Conservation (phyloP, 345 rosid species). For the Raphanus raphanistrum region DNA sequence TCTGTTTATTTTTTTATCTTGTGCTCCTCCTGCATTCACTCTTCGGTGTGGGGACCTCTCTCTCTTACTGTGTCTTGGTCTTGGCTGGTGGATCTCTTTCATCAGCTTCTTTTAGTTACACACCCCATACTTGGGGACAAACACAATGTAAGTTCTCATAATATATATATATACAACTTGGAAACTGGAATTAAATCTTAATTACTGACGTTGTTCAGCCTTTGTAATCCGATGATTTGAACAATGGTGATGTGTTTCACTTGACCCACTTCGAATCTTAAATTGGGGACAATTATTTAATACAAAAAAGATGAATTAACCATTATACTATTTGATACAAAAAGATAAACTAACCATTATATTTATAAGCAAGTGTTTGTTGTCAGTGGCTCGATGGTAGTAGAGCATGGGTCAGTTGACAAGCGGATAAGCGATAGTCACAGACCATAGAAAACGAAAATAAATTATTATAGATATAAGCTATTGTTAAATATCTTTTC, state of each 20-base stretch:
- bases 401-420: neutral
- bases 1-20: conserved; percentile 10
- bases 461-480: neutral
- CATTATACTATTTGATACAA: too few relatives aligned
- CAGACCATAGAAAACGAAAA: neutral
- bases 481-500: neutral
- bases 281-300: neutral
- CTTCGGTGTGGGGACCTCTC: conserved; percentile 28
- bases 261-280: neutral
- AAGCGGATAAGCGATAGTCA: neutral
- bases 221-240: neutral
- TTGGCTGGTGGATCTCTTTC: conserved; percentile 17
- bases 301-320: neutral
- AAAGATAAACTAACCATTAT: neutral
- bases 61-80: conserved; percentile 17
- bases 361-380: neutral
- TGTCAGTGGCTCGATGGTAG: neutral
- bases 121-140: conserved; percentile 26
- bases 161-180: conserved; percentile 7
- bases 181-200: neutral
- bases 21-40: conserved; percentile 11
- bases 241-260: neutral
- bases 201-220: neutral
- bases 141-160: conserved; percentile 31
- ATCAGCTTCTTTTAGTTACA: conserved; percentile 16